Evolutionary conservation across 2,329 filamentous ascomycete genomes (phyloP).

Genomic region (Apiospora kogelbergensis): DNA sequence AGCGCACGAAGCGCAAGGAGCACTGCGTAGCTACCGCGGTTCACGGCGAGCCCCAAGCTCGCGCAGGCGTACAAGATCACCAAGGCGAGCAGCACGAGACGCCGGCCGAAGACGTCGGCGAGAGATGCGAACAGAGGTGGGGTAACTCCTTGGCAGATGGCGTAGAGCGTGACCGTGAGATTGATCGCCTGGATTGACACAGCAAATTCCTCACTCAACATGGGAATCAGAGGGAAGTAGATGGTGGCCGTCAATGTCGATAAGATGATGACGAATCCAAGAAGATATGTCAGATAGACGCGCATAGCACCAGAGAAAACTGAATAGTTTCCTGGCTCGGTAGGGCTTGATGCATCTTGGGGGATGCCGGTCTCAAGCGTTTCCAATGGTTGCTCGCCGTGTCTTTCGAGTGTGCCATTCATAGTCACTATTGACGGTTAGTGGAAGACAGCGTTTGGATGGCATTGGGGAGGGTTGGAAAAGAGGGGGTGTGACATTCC

Average conservation of each 20-base stretch:
- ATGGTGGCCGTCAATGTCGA: slow-evolving; percentile 15
- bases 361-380: not conserved
- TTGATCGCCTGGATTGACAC: slow-evolving; percentile 14
- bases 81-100: not conserved
- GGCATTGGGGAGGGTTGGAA: not conserved
- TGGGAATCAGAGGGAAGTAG: slow-evolving; percentile 14
- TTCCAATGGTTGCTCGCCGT: not conserved
- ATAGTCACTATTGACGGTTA: not conserved
- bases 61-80: slow-evolving; percentile 40
- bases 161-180: slow-evolving; percentile 14
- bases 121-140: slow-evolving; percentile 9
- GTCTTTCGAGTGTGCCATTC: not conserved
- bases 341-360: not conserved
- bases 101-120: slow-evolving; percentile 8
- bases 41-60: slow-evolving; percentile 39
- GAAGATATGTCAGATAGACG: slow-evolving; percentile 4
- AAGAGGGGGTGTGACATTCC: not conserved
- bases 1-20: slow-evolving; percentile 39
- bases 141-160: slow-evolving; percentile 11
- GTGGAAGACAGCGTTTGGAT: no score
- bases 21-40: slow-evolving; percentile 33
- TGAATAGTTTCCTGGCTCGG: not conserved
- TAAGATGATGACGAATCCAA: slow-evolving; percentile 11
- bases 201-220: slow-evolving; percentile 1
- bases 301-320: not conserved